Evolutionary conservation across 2,329 filamentous ascomycete genomes (phyloP).

Genomic region (Ascochyta pisi): DNA sequence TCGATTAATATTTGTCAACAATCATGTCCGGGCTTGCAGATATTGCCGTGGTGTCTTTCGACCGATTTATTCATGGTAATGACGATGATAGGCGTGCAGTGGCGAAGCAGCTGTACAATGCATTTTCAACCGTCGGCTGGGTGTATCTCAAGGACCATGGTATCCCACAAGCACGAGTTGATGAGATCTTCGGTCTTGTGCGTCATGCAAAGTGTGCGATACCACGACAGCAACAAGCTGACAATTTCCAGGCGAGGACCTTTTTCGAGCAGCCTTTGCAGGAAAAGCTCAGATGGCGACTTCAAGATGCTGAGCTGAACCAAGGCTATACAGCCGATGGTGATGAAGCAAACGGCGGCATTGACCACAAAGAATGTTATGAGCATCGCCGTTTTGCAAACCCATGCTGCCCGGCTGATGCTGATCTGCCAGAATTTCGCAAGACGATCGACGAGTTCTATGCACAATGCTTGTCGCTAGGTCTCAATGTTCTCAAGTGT

Average conservation of each 20-base stretch:
- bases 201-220: conserved; percentile 1
- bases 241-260: conserved; percentile 31
- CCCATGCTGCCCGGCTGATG: conserved; percentile 25
- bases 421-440: conserved; percentile 35
- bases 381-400: conserved; percentile 33
- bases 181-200: conserved; percentile 38
- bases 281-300: conserved; percentile 47
- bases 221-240: background rate
- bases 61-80: conserved; percentile 30
- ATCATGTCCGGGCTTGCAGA: conserved; percentile 21
- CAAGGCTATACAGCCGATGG: conserved; percentile 50
- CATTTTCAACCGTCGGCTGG: conserved; percentile 51
- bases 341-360: conserved; percentile 43
- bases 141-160: conserved; percentile 54
- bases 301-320: conserved; percentile 47
- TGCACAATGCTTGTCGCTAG: conserved; percentile 28
- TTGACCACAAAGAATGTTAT: conserved; percentile 39
- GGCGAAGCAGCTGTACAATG: conserved; percentile 45
- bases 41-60: conserved; percentile 37
- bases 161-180: conserved; percentile 43
- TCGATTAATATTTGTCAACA: background rate
- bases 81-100: conserved; percentile 30
- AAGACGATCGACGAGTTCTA: conserved; percentile 34
- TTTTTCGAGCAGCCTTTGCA: conserved; percentile 47
- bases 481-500: conserved; percentile 31